Evolutionary conservation across 371 early-diverging fungal genomes (phyloP), one percentile per base, ranked within the genome.

Genomic region (Mycotypha africana): DNA sequence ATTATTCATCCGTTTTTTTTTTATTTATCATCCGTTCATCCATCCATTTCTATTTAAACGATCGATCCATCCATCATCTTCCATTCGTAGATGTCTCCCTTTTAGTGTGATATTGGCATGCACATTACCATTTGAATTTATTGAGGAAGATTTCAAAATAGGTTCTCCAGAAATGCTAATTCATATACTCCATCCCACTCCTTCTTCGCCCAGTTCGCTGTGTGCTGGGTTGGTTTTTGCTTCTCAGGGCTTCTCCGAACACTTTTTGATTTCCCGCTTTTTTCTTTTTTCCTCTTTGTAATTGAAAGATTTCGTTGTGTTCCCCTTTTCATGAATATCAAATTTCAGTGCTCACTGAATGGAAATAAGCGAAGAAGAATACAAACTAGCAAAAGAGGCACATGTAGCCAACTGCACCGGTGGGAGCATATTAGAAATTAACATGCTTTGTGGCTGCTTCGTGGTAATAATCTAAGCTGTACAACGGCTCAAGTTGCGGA

Each of bases 351-450:
- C n/a, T n/a, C n/a, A n/a, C n/a, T n/a, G 11, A 11, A 28, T 28
- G 28, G 42, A 45, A 10, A 43, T 54, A 4, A 56, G 42, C 19
- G 65, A 67, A 39, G 68, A 67, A 17, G 63, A 53, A 11, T 74
- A 76, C 48, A 81, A 82, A 42, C 47, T 61, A 21, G 85, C 70
- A 7, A 83, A 89, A 58, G 86, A 86, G 51, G 71, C 66, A 11
- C 85, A 82, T 71, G 88, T 87, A 3, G 59, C 79, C 2, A 79
- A 83, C 34, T 82, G 76, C 50, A 62, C 68, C 12, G 90, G 88
- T n/a, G 82, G 85, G 0, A 72, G 80, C n/a, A 64, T 82, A 41
- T 22, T 26, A 16, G 89, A 89, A 42, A 65, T 84, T 12, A 76
- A 70, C 26, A 42, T 59, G 9, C 69, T 84, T 15, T 70, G 82